Base-by-base conservation (phyloP, 306 rosid species). In the Benincasa hispida region DNA sequence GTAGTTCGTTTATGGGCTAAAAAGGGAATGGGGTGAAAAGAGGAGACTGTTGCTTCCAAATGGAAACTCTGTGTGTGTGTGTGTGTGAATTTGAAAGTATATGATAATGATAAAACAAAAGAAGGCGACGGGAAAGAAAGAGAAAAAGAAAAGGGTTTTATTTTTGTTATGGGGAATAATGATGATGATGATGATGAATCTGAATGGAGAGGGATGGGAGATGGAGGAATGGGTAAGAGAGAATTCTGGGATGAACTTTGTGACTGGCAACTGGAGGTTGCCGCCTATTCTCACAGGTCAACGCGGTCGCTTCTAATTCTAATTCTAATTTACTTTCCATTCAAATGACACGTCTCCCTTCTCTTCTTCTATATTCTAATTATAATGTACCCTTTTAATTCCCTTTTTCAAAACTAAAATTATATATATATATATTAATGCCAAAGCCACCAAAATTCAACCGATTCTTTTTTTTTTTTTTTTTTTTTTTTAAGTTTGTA, bases 211-310 rank as follows among this genome's bases (percentile, higher is more conserved):
- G 78, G 83, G 77, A 77, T 80, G 19, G 37, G 65, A 7, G 25
- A 6, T 53, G 24, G 58, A 1, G 54, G 58, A 53, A 53, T 9
- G 10, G 24, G 50, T 13, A 5, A 35, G 39, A 35, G 35, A 35
- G 4, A n/a, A 19, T 65, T 35, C 8, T 19, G 72, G 48, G 27
- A 10, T 18, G 7, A 10, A 35, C 30, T 66, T 7, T 7, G 85
- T 72, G 75, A 93, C 91, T 51, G 92, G 85, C 93, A 88, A 75
- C 83, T 90, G 97, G 86, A 82, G 93, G 91, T 88, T 70, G 34
- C 79, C 47, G 74, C 79, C 78, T 74, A 25, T 84, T 69, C 77
- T 68, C 63, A 60, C 85, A 84, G 80, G 97, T 90, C 99, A 90
- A 91, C 96, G 85, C 57, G 55, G 25, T 53, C 77, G 76, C 39